phyloP scores from a whole-genome alignment of 192 early-diverging fungal genomes.

The Coemansia sp. region DNA sequence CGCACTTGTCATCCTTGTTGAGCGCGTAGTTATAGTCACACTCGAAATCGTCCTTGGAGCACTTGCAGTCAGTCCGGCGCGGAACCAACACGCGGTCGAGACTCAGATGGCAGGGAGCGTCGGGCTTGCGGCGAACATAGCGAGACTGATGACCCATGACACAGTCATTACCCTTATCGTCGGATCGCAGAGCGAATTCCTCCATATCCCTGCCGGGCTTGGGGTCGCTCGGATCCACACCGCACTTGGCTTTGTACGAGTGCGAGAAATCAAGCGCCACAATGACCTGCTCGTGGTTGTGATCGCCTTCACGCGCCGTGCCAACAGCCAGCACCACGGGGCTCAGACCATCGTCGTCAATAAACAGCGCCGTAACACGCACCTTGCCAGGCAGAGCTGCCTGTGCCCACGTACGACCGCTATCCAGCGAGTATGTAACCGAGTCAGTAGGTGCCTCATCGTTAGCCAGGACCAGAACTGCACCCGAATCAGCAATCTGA shows the following conservation, averaged over 20 bases:
- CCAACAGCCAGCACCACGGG: conserved; percentile 70
- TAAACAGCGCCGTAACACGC: conserved; percentile 68
- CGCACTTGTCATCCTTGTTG: conserved; percentile 61
- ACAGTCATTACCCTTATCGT: conserved; percentile 63
- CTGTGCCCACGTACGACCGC: conserved; percentile 73
- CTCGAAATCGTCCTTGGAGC: conserved; percentile 86
- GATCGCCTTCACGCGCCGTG: conserved; percentile 24
- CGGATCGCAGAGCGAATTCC: conserved; percentile 31
- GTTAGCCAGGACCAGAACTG: conserved; percentile 75
- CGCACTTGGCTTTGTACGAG: conserved; percentile 68
- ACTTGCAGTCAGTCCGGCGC: conserved; percentile 68
- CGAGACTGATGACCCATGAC: conserved; percentile 77
- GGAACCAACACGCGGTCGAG: conserved; percentile 63
- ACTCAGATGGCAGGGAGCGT: conserved; percentile 77
- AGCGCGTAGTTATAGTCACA: conserved; percentile 87
- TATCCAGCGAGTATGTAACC: conserved; percentile 77
- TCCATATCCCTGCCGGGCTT: conserved; percentile 38
- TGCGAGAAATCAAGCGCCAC: conserved; percentile 75
- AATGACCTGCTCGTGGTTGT: conserved; percentile 41
- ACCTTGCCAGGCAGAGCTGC: conserved; percentile 55
- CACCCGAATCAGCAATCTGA: conserved; percentile 83
- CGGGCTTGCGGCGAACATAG: conserved; percentile 76
- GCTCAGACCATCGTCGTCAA: conserved; percentile 81
- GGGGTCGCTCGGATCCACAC: conserved; percentile 61
- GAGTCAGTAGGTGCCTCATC: conserved; percentile 57